Evolutionary conservation across 2,329 filamentous ascomycete genomes (phyloP).

Genomic region (Didymella segeticola): DNA sequence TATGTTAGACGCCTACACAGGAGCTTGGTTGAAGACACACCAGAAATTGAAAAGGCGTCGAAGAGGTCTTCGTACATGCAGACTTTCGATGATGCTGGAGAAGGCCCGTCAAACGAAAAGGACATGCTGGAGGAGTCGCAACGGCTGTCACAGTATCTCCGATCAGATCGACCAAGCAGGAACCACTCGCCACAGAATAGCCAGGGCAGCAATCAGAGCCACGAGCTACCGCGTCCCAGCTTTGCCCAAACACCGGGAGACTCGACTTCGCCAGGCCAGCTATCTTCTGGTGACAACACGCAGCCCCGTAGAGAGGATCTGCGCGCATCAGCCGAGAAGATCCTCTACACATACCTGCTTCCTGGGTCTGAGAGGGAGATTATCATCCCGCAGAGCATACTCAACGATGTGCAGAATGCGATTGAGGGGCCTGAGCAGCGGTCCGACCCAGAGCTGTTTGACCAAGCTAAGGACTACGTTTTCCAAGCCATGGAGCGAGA

Average conservation of each 20-base stretch:
- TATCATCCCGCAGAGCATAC: constrained; percentile 85
- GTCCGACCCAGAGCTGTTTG: constrained; percentile 96
- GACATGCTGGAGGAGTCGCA: constrained; percentile 64
- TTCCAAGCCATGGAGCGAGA: constrained; percentile 99
- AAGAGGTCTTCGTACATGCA: constrained; percentile 80
- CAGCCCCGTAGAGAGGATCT: constrained; percentile 73
- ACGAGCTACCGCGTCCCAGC: constrained; percentile 60
- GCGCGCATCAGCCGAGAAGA: constrained; percentile 92
- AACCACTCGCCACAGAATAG: constrained; percentile 58
- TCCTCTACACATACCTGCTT: constrained; percentile 95
- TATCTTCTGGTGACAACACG: constrained; percentile 42
- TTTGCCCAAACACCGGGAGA: constrained; percentile 67
- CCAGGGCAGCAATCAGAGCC: constrained; percentile 59
- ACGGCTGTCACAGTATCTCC: constrained; percentile 87
- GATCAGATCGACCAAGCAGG: constrained; percentile 60
- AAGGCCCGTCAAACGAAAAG: constrained; percentile 67
- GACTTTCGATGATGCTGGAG: constrained; percentile 63
- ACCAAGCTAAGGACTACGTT: constrained; percentile 97
- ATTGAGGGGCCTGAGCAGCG: constrained; percentile 85
- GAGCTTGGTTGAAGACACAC: constrained; percentile 91
- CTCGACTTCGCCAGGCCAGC: constrained; percentile 63
- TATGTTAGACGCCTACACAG: constrained; percentile 95
- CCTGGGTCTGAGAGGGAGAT: constrained; percentile 97
- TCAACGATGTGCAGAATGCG: constrained; percentile 80
- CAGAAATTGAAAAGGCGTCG: constrained; percentile 83